Conservation (phyloP, 2,329 filamentous ascomycete species). For the Sclerotinia subarctica region DNA sequence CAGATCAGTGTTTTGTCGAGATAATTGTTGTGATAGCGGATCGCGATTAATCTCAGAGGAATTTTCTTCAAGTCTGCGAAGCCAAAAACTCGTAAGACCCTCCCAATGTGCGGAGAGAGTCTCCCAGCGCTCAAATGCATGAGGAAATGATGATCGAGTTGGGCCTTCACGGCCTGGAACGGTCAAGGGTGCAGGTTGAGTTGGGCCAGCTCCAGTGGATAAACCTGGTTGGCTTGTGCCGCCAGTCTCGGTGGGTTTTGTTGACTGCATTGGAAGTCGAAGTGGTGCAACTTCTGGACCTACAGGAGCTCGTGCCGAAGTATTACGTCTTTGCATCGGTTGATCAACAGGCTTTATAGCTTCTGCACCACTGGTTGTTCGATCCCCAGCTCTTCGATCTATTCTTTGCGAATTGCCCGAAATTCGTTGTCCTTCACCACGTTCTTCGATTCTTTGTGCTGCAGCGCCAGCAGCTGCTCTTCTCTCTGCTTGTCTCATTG, state of each 20-base stretch:
- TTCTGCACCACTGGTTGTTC: slow-evolving; percentile 25
- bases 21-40: slow-evolving; percentile 81
- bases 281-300: slow-evolving; percentile 31
- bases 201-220: slow-evolving; percentile 7
- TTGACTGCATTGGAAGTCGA: slow-evolving; percentile 35
- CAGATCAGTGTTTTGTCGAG: slow-evolving; percentile 93
- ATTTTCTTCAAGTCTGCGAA: slow-evolving; percentile 86
- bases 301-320: slow-evolving; percentile 31
- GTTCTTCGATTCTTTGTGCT: slow-evolving; percentile 37
- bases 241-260: slow-evolving; percentile 27
- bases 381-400: slow-evolving; percentile 32
- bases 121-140: slow-evolving; percentile 98
- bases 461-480: slow-evolving; percentile 55
- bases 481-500: slow-evolving; percentile 54
- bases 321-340: slow-evolving; percentile 33
- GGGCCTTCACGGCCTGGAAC: slow-evolving; percentile 17
- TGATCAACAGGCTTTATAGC: slow-evolving; percentile 23
- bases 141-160: slow-evolving; percentile 74
- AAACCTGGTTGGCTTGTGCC: slow-evolving; percentile 20
- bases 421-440: slow-evolving; percentile 31
- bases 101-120: slow-evolving; percentile 97
- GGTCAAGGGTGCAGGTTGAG: slow-evolving; percentile 20
- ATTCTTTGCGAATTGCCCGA: slow-evolving; percentile 37
- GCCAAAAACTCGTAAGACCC: slow-evolving; percentile 95
- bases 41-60: slow-evolving; percentile 79